Percentiles rank a stretch among this genome's conserved stretches.
Conservation (phyloP, 331 rosid genomes). For the Acacia pycnantha region DNA sequence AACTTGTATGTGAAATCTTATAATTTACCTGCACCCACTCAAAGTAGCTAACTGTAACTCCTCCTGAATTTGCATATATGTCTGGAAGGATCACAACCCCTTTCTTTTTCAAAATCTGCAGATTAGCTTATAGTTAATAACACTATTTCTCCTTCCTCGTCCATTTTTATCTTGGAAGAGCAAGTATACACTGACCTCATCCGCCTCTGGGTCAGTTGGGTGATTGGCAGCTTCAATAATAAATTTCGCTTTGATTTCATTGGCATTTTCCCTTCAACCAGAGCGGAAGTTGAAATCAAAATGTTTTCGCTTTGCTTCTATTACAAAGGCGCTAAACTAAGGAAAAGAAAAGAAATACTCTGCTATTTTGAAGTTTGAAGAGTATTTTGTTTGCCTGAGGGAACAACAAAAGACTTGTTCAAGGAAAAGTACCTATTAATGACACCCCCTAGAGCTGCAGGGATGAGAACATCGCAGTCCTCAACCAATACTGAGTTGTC, state of each 20-base stretch:
- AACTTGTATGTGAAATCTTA: background rate
- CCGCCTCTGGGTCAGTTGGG: constrained; percentile 94
- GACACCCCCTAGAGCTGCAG: constrained; percentile 97
- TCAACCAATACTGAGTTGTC: constrained; percentile 60
- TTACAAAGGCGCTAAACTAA: background rate
- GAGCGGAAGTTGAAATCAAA: background rate
- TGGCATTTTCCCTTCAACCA: constrained; percentile 78
- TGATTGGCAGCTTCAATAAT: constrained; percentile 96
- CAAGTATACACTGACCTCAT: constrained; percentile 55
- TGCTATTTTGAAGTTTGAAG: background rate
- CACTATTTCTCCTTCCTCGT: background rate
- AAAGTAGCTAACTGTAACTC: constrained; percentile 91
- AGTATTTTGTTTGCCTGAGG: background rate
- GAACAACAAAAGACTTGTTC: constrained; percentile 7
- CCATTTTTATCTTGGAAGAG: background rate
- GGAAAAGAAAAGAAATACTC: background rate
- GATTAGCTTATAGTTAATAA: background rate
- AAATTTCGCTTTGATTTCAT: constrained; percentile 72
- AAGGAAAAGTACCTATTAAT: constrained; percentile 60
- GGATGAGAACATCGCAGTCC: constrained; percentile 80
- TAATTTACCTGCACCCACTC: constrained; percentile 90
- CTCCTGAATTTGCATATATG: constrained; percentile 91
- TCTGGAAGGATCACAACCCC: constrained; percentile 88
- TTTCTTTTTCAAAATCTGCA: constrained; percentile 78
- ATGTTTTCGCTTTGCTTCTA: background rate